Conservation (phyloP, 495 filamentous ascomycete species). For the Penicillium bialowiezense region DNA sequence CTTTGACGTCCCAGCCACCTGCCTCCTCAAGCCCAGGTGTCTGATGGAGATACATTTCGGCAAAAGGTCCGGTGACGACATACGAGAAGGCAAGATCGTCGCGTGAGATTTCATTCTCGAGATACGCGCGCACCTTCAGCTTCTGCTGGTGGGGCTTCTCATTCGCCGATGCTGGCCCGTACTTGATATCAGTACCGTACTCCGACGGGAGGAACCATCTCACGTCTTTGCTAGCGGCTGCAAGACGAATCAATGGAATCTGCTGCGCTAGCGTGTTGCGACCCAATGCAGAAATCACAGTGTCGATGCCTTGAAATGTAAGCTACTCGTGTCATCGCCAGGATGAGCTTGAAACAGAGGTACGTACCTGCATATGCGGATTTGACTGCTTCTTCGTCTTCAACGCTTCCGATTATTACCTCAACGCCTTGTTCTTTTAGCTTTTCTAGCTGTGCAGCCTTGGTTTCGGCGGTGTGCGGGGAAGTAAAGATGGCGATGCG, state of each 20-base stretch:
- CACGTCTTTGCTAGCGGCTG: constrained; percentile 52
- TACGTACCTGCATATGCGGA: constrained; percentile 49
- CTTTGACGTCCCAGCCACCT: constrained; percentile 54
- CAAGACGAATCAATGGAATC: constrained; percentile 56
- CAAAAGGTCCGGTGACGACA: constrained; percentile 66
- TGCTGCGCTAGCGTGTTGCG: constrained; percentile 56
- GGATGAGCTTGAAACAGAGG: neutral
- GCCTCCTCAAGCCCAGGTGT: constrained; percentile 25
- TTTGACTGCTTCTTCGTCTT: constrained; percentile 47
- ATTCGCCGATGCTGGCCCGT: constrained; percentile 51
- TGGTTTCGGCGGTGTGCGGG: constrained; percentile 41
- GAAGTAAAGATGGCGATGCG: constrained; percentile 65
- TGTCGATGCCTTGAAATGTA: constrained; percentile 50
- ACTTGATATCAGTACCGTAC: constrained; percentile 73
- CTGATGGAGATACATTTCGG: constrained; percentile 59
- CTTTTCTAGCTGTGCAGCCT: constrained; percentile 32
- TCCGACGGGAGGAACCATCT: constrained; percentile 70
- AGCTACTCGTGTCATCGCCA: neutral
- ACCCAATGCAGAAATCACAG: constrained; percentile 63
- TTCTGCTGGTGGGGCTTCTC: constrained; percentile 72
- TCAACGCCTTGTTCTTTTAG: constrained; percentile 50
- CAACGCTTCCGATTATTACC: constrained; percentile 59
- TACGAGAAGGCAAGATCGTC: constrained; percentile 58
- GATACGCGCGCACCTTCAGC: constrained; percentile 59
- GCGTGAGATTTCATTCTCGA: constrained; percentile 43